A percentile compares a stretch with the other conserved stretches of the same genome.
Conservation (phyloP, 2,329 filamentous ascomycete species). For the Aphanocladium album region DNA sequence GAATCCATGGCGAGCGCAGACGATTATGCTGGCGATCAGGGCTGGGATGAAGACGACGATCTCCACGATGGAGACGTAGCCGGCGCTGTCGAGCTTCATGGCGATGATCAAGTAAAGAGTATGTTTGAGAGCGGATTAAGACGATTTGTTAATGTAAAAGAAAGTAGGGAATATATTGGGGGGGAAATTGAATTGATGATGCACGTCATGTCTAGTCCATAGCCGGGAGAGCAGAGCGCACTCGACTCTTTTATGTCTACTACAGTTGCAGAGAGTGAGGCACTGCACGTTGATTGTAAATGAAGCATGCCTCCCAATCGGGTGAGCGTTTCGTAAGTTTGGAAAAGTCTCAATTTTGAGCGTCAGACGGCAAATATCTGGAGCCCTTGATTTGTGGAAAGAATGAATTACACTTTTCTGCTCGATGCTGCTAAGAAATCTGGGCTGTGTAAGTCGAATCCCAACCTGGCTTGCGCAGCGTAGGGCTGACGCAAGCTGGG, state of each 20-base stretch:
- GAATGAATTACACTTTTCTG: neutral
- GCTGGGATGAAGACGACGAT: conserved; percentile 35
- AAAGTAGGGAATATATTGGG: too few relatives aligned
- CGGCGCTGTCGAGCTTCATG: conserved; percentile 13
- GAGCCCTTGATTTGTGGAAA: neutral
- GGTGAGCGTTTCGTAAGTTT: conserved; percentile 2
- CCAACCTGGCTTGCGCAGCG: neutral
- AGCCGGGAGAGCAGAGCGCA: neutral
- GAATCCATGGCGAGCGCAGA: conserved; percentile 40
- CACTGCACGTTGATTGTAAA: neutral
- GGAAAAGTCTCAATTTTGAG: neutral
- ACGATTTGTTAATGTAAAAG: too few relatives aligned
- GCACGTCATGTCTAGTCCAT: too few relatives aligned
- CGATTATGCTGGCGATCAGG: conserved; percentile 30
- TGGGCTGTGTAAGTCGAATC: neutral
- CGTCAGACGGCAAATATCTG: neutral
- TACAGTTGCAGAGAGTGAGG: too few relatives aligned
- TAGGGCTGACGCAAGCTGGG: neutral
- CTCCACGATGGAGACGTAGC: conserved; percentile 34
- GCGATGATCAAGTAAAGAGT: too few relatives aligned
- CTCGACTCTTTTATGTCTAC: too few relatives aligned
- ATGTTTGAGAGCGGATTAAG: too few relatives aligned
- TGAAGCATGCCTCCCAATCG: neutral
- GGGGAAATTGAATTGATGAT: too few relatives aligned
- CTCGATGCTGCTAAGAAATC: neutral